Conservation (phyloP, 108 stramenopile genomes). For the Nitzschia sp. region DNA sequence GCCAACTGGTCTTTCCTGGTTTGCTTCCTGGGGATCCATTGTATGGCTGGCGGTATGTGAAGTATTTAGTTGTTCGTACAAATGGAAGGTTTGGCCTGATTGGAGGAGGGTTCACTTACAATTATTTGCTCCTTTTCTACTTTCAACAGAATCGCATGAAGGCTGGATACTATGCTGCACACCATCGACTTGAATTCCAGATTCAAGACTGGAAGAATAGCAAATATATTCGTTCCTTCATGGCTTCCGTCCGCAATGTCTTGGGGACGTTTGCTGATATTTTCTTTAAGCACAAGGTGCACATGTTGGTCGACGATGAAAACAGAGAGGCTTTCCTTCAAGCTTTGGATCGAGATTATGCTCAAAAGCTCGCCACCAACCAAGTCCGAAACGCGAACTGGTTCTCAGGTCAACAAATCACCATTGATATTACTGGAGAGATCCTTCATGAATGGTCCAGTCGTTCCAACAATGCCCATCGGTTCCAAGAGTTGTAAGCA, state of each 20-base stretch:
- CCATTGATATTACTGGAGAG: constrained; percentile 29
- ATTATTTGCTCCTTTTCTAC: neutral
- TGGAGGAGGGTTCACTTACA: too few relatives aligned
- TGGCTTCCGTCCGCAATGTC: constrained; percentile 5
- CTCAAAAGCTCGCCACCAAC: neutral
- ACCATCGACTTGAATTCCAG: constrained; percentile 1
- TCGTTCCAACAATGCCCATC: constrained; percentile 16
- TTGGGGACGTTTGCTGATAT: constrained; percentile 32
- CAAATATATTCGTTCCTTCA: constrained; percentile 21
- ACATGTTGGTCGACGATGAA: constrained; percentile 21
- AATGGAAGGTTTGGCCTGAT: too few relatives aligned
- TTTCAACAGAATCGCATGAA: constrained; percentile 23
- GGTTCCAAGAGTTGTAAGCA: neutral
- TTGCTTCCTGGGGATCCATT: constrained; percentile 55
- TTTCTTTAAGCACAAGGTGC: constrained; percentile 18
- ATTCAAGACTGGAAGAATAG: neutral
- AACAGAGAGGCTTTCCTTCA: constrained; percentile 21
- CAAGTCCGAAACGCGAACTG: constrained; percentile 9
- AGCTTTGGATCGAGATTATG: constrained; percentile 33
- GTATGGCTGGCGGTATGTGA: constrained; percentile 42
- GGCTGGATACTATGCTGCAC: constrained; percentile 29
- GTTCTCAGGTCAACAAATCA: constrained; percentile 42
- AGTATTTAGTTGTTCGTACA: too few relatives aligned
- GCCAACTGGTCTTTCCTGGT: constrained; percentile 39
- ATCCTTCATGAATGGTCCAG: constrained; percentile 13